Conservation (phyloP, 1,139 yeast genomes). For the Zhuliangozyma parablackwelliae region DNA sequence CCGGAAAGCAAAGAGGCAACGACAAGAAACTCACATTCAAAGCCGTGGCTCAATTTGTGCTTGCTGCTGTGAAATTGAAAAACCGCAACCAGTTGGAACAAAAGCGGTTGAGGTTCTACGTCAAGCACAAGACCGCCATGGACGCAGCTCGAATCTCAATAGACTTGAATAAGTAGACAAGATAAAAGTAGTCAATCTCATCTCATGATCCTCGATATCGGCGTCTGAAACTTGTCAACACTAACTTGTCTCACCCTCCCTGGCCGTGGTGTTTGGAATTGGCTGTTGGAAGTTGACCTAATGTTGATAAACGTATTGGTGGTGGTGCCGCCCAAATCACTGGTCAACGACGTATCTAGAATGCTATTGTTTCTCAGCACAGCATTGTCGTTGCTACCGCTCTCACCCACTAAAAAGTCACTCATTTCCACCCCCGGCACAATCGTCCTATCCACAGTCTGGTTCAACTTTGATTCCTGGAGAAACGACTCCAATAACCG, state of each 20-base stretch:
- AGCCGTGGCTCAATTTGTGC: slow-evolving; percentile 45
- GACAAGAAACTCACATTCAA: slow-evolving; percentile 25
- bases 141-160: too few species aligned
- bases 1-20: slow-evolving; percentile 3
- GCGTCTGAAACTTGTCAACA: slow-evolving; percentile 42
- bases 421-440: slow-evolving; percentile 14
- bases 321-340: slow-evolving; percentile 26
- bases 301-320: slow-evolving; percentile 24
- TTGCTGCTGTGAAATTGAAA: slow-evolving; percentile 49
- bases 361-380: slow-evolving; percentile 26
- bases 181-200: slow-evolving; percentile 5
- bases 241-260: slow-evolving; percentile 37
- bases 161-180: too few species aligned
- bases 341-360: slow-evolving; percentile 13
- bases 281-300: slow-evolving; percentile 16
- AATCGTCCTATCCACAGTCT: slow-evolving; percentile 27
- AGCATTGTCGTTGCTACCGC: slow-evolving; percentile 3
- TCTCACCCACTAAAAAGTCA: slow-evolving; percentile 1
- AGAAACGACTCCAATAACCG: slow-evolving; percentile 28
- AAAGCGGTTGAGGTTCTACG: too few species aligned
- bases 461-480: slow-evolving; percentile 15
- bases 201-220: slow-evolving; percentile 36
- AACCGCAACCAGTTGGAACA: not conserved
- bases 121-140: too few species aligned
- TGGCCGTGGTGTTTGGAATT: slow-evolving; percentile 36